Base-by-base conservation (phyloP, 352 stramenopile species). In the Pythium rishiriense region DNA sequence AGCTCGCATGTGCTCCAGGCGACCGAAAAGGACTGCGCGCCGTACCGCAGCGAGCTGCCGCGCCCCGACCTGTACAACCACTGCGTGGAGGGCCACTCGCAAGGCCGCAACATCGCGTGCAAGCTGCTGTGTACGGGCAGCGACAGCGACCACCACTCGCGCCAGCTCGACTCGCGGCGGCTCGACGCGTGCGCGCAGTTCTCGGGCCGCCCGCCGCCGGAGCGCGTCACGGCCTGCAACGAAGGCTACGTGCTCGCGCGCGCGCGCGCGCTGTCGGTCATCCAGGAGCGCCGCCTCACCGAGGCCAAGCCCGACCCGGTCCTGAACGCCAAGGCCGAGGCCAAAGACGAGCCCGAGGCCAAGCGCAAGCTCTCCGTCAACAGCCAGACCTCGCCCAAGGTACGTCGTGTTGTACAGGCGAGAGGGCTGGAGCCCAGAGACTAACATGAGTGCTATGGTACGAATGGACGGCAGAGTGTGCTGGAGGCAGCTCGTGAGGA, bases 61-160 rank as follows among this genome's bases (percentile, higher is more conserved):
- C 64, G 64, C 26, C 64, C 64, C 4, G 64, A 57, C 21, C 64
- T 72, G 8, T 72, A 72, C 58, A 72, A 67, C 64, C 58, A 72
- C 50, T 72, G 64, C 47, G 25, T 57, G 22, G n/a, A 51, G 19
- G 58, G 58, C 21, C 51, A 72, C 58, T 29, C 8, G 1, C 2
- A 62, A 58, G 58, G 51, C 15, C 52, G 58, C 4, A 58, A 67
- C 21, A 22, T 19, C 33, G 48, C 52, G 25, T 72, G 64, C 26
- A 8, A 17, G 7, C 14, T 50, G 46, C 42, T 61, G 15, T 66
- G 31, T 58, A 47, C 4, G 3, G 41, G n/a, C 19, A 6, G 21
- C 28, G 21, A 0, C 8, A 19, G 19, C 25, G 4, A 28, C 3
- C 25, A 56, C 10, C 33, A 67, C 58, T 35, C 45, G 19, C 51